Evolutionary conservation across 2,329 filamentous ascomycete species (phyloP), one percentile per base, ranked within the genome.

Genomic region (Trichoderma hamatum): DNA sequence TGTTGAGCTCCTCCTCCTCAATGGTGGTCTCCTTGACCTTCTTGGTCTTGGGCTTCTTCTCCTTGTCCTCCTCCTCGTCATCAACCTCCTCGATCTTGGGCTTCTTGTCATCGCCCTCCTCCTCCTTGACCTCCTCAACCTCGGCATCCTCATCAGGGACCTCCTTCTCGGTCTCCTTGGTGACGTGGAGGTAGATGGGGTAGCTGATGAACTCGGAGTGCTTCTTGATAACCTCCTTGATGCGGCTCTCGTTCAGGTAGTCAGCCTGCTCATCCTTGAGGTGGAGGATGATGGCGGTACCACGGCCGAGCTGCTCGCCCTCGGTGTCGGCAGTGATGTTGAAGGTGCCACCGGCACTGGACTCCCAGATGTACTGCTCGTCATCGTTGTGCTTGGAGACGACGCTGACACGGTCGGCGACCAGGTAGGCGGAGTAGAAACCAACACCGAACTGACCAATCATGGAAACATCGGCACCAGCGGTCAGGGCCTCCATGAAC

Each of bases 151-250:
- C 95, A 81, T 98, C 96, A 73, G 95, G 95, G 73, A 98, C 94
- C 88, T 99, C 96, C 79, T 89, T 97, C 92, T 99, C 96, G 74
- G 91, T 94, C 92, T 99, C 96, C 92, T 99, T 99, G 83, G 92
- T 85, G 80, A 99, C 94, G 87, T 99, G 96, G 76, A 99, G 95
- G 89, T 97, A 99, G 91, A 99, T 99, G 80, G 96, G 96, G 89
- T 99, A 99, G 63, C 96, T 98, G 88, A 99, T 99, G 89, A 99
- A 99, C 88, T 99, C 96, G 81, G 96, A 98, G 92, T 99, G 96
- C 93, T 99, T 99, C 94, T 98, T 98, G 88, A 99, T 94, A 75
- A 99, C 95, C 89, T 99, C 96, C 92, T 99, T 99, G 88, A 99
- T 92, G 89, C 95, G 96, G 88, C 88, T 88, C 92, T 99, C 96